phyloP scores from a whole-genome alignment of 2,329 filamentous ascomycete species.

The Cladosporium phlei region DNA sequence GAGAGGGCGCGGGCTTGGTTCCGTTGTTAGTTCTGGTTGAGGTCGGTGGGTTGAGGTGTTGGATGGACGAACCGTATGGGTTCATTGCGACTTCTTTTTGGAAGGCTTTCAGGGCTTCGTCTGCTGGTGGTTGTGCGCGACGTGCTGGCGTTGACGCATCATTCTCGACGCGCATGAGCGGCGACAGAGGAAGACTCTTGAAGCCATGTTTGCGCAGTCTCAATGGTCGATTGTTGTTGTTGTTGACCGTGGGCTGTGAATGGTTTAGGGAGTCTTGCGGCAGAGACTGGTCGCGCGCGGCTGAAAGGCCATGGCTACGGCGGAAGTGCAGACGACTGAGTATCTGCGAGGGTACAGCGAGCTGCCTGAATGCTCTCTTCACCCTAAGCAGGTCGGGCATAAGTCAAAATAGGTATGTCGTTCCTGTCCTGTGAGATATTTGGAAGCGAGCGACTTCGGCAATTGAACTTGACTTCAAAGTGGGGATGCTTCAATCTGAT shows the following conservation, averaged over 20 bases:
- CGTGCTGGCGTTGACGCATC: too few species aligned
- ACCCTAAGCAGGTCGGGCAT: conserved; percentile 4
- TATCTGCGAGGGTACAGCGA: neutral
- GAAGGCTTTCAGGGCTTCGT: conserved; percentile 44
- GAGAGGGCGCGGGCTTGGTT: conserved; percentile 58
- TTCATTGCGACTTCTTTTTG: conserved; percentile 58
- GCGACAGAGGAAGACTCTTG: conserved; percentile 43
- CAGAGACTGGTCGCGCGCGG: neutral
- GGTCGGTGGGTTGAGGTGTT: too few species aligned
- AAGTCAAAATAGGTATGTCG: conserved; percentile 8
- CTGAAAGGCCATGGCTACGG: neutral
- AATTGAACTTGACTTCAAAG: neutral
- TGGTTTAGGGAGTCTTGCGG: neutral
- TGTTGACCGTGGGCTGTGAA: conserved; percentile 5
- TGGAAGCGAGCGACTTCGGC: conserved; percentile 1
- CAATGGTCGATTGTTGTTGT: conserved; percentile 30
- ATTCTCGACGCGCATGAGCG: conserved; percentile 41
- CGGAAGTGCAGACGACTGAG: neutral
- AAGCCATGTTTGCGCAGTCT: conserved; percentile 33
- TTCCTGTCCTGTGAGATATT: too few species aligned
- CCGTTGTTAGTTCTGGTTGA: too few species aligned
- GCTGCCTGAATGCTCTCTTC: neutral
- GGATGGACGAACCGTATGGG: conserved; percentile 61
- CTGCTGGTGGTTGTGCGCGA: too few species aligned
- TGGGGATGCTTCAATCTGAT: too few species aligned